Base-by-base conservation (phyloP, 352 stramenopile genomes). In the Globisporangium solare region DNA sequence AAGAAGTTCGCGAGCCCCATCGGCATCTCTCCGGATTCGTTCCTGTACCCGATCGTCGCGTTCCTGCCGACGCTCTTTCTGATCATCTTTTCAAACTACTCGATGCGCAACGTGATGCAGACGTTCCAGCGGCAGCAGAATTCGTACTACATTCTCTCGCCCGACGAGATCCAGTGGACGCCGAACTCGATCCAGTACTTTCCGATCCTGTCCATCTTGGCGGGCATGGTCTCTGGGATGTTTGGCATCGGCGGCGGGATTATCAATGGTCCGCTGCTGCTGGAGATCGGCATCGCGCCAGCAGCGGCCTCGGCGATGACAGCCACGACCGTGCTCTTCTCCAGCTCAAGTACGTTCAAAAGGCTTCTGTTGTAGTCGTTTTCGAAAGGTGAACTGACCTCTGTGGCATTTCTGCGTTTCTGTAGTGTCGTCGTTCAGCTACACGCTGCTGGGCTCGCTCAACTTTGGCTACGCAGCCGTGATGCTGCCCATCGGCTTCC, bases 171-270 rank as follows among this genome's bases (percentile, higher is more conserved):
- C 41, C 64, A 92, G 57, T 80, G 71, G 69, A 81, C 77, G 21
- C 64, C 76, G 1, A 66, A 79, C 27, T 89, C 76, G 31, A 74
- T 92, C 47, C 68, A 75, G 18, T 81, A 92, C 42, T 98, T 98
- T 71, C 93, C 94, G 0, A 49, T 85, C 0, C 70, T 98, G 24
- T 96, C 88, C 53, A 80, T 95, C 53, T 69, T 93, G 8, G 94
- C 94, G 21, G 96, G 94, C 18, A 79, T 97, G 21, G 88, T 97
- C 58, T 89, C 92, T 1, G 94, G 94, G 13, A 92, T 98, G 83
- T 98, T 99, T 70, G 96, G 94, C 14, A 89, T 98, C 22, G 95
- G 94, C 3, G 96, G 95, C 47, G 96, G 94, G 18, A 98, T 98
- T 56, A 88, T 99, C 47, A 98, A 97, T 56, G 94, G 88, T 1